A percentile compares a stretch with the other conserved stretches of the same genome.
Conservation (phyloP, 139 green algal species). For the Chlorokybus atmophyticus region DNA sequence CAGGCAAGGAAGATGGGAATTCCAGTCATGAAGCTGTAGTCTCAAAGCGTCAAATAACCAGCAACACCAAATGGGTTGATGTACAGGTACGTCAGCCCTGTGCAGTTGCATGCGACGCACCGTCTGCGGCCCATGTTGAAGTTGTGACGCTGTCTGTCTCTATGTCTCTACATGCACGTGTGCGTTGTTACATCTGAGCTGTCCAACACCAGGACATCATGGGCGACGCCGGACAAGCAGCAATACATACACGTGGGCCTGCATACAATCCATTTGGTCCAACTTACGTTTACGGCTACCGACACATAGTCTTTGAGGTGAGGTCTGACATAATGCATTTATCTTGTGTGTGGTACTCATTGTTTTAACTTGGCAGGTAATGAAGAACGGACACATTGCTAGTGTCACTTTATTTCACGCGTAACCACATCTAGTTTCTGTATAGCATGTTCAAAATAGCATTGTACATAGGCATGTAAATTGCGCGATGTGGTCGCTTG, state of each 20-base stretch:
- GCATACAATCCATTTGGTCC: slow-evolving; percentile 33
- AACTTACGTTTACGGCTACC: slow-evolving; percentile 40
- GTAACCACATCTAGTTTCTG: no score
- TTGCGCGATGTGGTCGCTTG: no score
- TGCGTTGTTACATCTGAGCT: slow-evolving; percentile 2
- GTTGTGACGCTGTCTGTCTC: no score
- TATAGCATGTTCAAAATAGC: no score
- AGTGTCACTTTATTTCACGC: slow-evolving; percentile 34
- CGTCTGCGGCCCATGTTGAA: no score
- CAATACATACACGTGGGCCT: slow-evolving; percentile 33
- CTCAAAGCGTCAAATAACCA: slow-evolving; percentile 5
- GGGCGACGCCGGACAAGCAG: slow-evolving; percentile 22
- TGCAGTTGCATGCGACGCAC: no score
- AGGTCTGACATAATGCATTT: background rate
- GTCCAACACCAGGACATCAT: slow-evolving; percentile 23
- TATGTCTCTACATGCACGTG: background rate
- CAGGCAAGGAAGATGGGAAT: background rate
- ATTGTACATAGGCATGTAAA: no score
- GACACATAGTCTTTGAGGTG: slow-evolving; percentile 40
- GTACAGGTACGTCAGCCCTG: slow-evolving; percentile 13
- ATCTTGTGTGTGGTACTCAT: background rate
- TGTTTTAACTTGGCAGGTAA: background rate
- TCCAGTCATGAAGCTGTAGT: background rate
- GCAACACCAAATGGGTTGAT: slow-evolving; percentile 12
- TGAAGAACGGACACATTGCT: slow-evolving; percentile 27